Percentiles rank a stretch among this genome's conserved stretches.
Conservation (phyloP, 306 rosid genomes). For the Dryas octopetala region DNA sequence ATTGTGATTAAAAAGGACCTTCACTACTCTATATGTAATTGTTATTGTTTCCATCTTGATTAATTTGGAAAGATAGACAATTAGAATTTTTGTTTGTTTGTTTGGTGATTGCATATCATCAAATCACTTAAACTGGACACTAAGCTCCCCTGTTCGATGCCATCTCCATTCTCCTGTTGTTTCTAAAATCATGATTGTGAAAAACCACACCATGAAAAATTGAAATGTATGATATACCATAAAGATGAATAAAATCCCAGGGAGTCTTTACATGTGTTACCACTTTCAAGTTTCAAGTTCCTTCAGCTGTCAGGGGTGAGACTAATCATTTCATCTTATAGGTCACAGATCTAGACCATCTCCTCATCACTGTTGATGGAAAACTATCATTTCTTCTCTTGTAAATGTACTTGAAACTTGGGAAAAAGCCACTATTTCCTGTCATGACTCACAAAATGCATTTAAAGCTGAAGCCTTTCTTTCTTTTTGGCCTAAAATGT, state of each 20-base stretch:
- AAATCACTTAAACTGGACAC: neutral
- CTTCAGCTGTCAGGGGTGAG: neutral
- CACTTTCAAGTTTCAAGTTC: neutral
- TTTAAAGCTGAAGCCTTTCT: neutral
- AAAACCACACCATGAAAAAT: neutral
- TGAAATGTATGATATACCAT: neutral
- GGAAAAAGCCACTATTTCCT: neutral
- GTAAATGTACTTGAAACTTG: neutral
- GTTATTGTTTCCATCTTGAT: neutral
- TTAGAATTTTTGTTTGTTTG: neutral
- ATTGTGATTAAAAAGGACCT: neutral
- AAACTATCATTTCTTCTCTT: neutral
- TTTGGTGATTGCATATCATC: constrained; percentile 3
- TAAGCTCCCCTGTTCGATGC: neutral
- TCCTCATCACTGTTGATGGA: neutral
- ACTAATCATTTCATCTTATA: neutral
- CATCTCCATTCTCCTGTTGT: neutral
- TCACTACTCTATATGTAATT: neutral
- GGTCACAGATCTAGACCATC: neutral
- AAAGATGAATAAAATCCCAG: neutral
- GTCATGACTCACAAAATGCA: neutral
- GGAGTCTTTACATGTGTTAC: neutral
- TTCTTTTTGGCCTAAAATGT: neutral
- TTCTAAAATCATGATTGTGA: neutral
- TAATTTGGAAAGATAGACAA: neutral